phyloP scores from a whole-genome alignment of 202 grass and related monocot genomes.

The Hordeum pubiflorum region DNA sequence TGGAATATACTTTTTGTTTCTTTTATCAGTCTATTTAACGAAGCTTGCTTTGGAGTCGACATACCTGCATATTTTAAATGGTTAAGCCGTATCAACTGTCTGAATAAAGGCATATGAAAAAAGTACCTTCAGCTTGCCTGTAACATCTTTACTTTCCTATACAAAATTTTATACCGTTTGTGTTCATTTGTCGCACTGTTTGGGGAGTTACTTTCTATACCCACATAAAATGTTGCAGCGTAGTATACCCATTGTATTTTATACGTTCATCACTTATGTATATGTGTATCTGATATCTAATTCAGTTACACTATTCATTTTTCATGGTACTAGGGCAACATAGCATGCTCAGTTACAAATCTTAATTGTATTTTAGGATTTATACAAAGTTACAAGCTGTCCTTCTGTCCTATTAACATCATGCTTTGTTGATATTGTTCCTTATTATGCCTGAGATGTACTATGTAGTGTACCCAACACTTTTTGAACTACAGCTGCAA shows the following conservation, averaged over 20 bases:
- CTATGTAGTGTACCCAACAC: neutral
- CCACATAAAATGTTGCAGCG: neutral
- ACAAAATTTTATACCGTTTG: neutral
- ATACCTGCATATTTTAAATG: neutral
- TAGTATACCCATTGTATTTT: neutral
- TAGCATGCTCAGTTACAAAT: neutral
- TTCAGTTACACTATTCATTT: neutral
- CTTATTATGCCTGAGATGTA: neutral
- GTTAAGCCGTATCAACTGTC: neutral
- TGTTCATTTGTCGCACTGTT: neutral
- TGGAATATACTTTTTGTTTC: neutral
- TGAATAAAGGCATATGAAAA: neutral
- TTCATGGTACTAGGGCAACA: neutral
- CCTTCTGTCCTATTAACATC: neutral
- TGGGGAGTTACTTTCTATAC: neutral
- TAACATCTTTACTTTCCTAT: neutral
- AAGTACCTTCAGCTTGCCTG: neutral
- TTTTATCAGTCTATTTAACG: neutral
- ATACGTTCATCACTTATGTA: neutral
- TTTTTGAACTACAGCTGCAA: neutral
- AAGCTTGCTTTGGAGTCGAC: constrained; percentile 4
- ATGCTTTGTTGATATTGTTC: neutral
- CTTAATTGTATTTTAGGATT: neutral
- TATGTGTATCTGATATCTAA: neutral
- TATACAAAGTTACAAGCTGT: neutral